Percentiles rank a stretch among this genome's conserved stretches.
Evolutionary conservation across 495 filamentous ascomycete species (phyloP).

Genomic region (Penicillium turbatum): DNA sequence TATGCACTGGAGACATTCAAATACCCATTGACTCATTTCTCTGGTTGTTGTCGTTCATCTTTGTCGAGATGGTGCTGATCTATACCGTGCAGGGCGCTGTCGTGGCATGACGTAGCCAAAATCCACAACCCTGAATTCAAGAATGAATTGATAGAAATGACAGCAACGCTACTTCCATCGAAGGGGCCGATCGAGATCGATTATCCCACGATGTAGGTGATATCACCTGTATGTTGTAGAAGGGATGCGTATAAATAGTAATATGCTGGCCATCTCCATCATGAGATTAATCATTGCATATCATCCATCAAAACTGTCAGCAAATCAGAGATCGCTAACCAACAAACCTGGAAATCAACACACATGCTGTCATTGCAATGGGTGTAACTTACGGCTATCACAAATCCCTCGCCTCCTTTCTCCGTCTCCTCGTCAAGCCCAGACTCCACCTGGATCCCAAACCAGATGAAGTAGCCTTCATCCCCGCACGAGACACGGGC

Average conservation of each 20-base stretch:
- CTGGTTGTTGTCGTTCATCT: too few species aligned
- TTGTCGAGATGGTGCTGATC: neutral
- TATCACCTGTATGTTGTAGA: neutral
- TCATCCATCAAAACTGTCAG: neutral
- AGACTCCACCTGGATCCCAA: constrained; percentile 22
- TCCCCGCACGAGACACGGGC: constrained; percentile 36
- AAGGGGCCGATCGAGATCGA: neutral
- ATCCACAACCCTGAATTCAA: neutral
- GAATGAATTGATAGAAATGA: neutral
- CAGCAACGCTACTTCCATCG: neutral
- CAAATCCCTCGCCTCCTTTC: constrained; percentile 17
- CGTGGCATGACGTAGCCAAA: constrained; percentile 5
- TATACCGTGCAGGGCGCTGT: neutral
- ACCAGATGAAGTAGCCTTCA: constrained; percentile 32
- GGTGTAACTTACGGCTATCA: constrained; percentile 12
- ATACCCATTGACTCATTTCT: neutral
- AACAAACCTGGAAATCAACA: neutral
- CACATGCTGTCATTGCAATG: constrained; percentile 6
- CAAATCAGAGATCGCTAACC: neutral
- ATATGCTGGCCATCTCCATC: neutral
- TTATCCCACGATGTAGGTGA: neutral
- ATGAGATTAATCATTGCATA: neutral
- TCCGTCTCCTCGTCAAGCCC: constrained; percentile 18
- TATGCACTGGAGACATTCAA: neutral
- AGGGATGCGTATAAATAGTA: neutral